Evolutionary conservation across 163 green algal species (phyloP).

Genomic region (Chlamydomonas reinhardtii): DNA sequence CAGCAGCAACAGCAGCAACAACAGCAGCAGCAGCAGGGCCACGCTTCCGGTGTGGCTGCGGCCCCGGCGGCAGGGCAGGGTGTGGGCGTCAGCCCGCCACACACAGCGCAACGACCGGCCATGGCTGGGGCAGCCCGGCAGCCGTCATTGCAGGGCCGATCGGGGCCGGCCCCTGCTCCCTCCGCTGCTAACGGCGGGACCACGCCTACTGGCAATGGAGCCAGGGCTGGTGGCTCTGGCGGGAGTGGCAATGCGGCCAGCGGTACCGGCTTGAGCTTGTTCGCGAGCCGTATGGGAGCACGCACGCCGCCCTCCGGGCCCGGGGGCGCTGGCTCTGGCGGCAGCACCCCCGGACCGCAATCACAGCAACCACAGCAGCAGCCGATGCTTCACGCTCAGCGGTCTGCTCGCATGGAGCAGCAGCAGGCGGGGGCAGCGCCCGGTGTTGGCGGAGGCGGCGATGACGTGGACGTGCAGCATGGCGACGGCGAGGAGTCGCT

Average conservation of each 20-base stretch:
- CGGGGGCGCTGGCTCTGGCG: too few relatives aligned
- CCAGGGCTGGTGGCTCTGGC: neutral
- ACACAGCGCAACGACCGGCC: neutral
- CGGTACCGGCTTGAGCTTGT: neutral
- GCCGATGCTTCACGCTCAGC: too few relatives aligned
- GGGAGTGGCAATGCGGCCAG: neutral
- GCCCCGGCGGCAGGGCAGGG: too few relatives aligned
- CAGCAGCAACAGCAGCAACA: too few relatives aligned
- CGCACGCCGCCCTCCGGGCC: too few relatives aligned
- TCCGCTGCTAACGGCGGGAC: too few relatives aligned
- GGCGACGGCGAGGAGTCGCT: neutral
- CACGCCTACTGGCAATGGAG: neutral
- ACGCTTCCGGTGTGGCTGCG: too few relatives aligned
- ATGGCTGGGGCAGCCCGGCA: too few relatives aligned
- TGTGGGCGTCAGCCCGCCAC: neutral
- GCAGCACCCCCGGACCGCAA: neutral
- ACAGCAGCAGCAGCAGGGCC: too few relatives aligned
- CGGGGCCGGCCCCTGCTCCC: too few relatives aligned
- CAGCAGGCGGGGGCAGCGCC: too few relatives aligned
- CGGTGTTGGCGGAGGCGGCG: neutral
- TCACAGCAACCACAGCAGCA: neutral
- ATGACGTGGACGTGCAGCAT: neutral
- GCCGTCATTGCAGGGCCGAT: too few relatives aligned
- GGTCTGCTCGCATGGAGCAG: neutral
- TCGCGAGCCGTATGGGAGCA: neutral